These are phyloP conservation scores for Pseudogymnoascus sp. DNA, from an alignment of 2,329 filamentous ascomycete genomes.

Conservation along the genomic window DNA sequence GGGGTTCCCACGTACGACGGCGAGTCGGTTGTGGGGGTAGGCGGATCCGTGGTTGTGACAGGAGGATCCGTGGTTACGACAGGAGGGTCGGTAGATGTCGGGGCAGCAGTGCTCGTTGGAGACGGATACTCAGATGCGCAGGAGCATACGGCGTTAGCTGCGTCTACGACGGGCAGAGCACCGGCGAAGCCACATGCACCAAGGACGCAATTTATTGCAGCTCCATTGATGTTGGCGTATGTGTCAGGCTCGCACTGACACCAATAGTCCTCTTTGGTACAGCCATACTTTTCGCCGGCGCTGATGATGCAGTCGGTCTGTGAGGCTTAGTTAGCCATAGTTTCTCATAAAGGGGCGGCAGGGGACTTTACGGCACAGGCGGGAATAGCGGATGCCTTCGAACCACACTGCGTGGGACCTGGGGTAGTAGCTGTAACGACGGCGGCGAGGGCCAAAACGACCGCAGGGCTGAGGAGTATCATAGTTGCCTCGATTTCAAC, in stretches of 20 bases:
- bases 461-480: neutral
- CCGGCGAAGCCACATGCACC: neutral
- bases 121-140: neutral
- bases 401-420: neutral
- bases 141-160: neutral
- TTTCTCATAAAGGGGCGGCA: neutral
- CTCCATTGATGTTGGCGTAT: neutral
- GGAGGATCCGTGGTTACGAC: neutral
- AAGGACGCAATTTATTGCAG: neutral
- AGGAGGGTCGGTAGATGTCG: neutral
- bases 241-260: neutral
- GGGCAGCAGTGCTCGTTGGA: neutral
- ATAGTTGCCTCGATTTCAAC: neutral
- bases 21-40: neutral
- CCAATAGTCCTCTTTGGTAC: neutral
- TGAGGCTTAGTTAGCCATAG: neutral
- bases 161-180: neutral
- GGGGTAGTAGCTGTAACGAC: neutral
- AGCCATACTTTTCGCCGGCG: neutral
- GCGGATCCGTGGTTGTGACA: neutral
- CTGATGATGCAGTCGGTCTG: neutral
- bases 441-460: conserved; percentile 2
- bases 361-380: neutral
- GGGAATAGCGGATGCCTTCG: neutral
- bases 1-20: neutral